Evolutionary conservation across 805 yeast genomes (phyloP).

Genomic region (Candida arabinofermentans): DNA sequence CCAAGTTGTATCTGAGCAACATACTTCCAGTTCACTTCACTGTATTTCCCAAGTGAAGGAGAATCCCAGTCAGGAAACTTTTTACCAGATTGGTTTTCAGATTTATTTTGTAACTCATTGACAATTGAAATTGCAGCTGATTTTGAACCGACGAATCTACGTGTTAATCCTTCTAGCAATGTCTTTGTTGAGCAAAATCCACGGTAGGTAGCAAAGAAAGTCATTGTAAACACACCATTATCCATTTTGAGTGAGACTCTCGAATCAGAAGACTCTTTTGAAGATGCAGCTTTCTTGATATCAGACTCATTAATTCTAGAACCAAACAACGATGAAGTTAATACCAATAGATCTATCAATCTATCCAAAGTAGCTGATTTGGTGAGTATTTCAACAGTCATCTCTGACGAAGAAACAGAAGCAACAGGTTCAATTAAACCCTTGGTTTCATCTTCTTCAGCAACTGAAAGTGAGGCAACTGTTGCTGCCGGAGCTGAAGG

Average conservation of each 20-base stretch:
- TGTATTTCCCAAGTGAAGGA: slow-evolving; percentile 31
- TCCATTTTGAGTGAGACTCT: slow-evolving; percentile 48
- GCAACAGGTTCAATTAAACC: too few relatives aligned
- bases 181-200: slow-evolving; percentile 57
- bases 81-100: not conserved
- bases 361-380: slow-evolving; percentile 73
- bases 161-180: slow-evolving; percentile 48
- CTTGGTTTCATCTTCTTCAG: too few relatives aligned
- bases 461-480: too few relatives aligned
- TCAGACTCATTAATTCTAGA: slow-evolving; percentile 39
- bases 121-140: slow-evolving; percentile 56
- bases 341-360: slow-evolving; percentile 73
- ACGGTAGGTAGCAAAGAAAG: slow-evolving; percentile 67
- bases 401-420: not conserved
- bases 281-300: slow-evolving; percentile 30
- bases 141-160: slow-evolving; percentile 57
- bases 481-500: not conserved
- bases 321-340: slow-evolving; percentile 60
- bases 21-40: slow-evolving; percentile 55
- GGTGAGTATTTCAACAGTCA: slow-evolving; percentile 26
- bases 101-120: slow-evolving; percentile 11
- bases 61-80: slow-evolving; percentile 56
- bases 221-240: slow-evolving; percentile 57
- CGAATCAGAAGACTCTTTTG: not conserved
- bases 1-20: slow-evolving; percentile 80